phyloP scores from a whole-genome alignment of 495 filamentous ascomycete species.

The Daldinia childiae region DNA sequence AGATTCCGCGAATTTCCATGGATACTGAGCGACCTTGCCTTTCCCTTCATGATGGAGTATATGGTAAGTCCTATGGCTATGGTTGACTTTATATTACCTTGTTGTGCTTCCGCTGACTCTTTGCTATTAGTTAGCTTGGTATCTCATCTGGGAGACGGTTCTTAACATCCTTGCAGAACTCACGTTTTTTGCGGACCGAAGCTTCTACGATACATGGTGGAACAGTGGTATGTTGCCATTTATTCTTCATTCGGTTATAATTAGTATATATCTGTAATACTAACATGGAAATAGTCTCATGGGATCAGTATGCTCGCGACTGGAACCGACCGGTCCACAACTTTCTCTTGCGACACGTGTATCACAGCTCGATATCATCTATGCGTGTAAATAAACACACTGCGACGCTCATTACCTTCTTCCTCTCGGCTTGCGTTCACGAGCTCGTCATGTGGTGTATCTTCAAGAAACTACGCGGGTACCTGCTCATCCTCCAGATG shows the following conservation, averaged over 20 bases:
- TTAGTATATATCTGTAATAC: not conserved
- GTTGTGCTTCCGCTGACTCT: not conserved
- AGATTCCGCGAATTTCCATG: constrained; percentile 73
- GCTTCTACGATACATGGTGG: constrained; percentile 82
- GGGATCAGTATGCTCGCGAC: constrained; percentile 77
- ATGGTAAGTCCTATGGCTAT: constrained; percentile 51
- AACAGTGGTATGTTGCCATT: constrained; percentile 51
- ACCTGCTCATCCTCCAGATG: constrained; percentile 76
- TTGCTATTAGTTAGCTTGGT: constrained; percentile 61
- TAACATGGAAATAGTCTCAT: constrained; percentile 54
- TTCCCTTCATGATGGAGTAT: constrained; percentile 81
- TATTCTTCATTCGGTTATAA: not conserved
- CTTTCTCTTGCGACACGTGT: constrained; percentile 78
- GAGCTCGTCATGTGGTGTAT: constrained; percentile 81
- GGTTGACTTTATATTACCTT: not conserved
- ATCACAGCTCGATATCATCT: constrained; percentile 75
- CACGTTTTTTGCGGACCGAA: constrained; percentile 77
- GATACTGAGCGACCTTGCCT: constrained; percentile 73
- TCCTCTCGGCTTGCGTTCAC: constrained; percentile 73
- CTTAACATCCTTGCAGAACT: constrained; percentile 79
- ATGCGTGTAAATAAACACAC: constrained; percentile 72
- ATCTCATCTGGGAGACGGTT: constrained; percentile 83
- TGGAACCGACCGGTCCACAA: constrained; percentile 79
- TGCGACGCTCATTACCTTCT: constrained; percentile 79
- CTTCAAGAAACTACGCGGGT: constrained; percentile 79